Conservation (phyloP, 1,139 yeast genomes). For the Taphrina wiesneri region DNA sequence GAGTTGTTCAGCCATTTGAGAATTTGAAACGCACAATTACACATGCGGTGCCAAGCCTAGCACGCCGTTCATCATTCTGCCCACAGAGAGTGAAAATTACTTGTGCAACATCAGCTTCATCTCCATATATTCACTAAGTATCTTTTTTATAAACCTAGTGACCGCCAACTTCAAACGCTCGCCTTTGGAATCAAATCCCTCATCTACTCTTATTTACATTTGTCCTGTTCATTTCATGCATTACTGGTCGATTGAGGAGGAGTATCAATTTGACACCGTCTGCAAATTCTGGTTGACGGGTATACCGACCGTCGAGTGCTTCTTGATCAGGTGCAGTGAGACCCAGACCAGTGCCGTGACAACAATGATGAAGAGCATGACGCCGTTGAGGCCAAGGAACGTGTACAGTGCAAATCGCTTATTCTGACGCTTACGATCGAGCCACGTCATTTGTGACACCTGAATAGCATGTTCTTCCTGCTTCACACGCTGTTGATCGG, state of each 20-base stretch:
- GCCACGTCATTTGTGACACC: constrained; percentile 30
- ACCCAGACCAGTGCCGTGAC: constrained; percentile 22
- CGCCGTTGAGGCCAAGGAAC: constrained; percentile 27
- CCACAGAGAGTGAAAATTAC: neutral
- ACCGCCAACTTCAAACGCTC: neutral
- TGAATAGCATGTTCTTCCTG: constrained; percentile 20
- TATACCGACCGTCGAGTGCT: constrained; percentile 5
- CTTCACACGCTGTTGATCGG: constrained; percentile 11
- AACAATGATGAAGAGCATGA: constrained; percentile 31
- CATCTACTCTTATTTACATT: neutral
- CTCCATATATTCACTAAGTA: neutral
- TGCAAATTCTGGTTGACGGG: constrained; percentile 6
- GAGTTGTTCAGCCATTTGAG: neutral
- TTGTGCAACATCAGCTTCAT: neutral
- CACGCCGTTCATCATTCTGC: neutral
- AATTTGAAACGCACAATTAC: neutral
- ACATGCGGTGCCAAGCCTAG: neutral
- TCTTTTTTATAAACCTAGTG: neutral
- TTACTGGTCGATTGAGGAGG: neutral
- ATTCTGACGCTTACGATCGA: constrained; percentile 22
- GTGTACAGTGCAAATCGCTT: constrained; percentile 26
- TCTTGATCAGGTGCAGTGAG: constrained; percentile 22
- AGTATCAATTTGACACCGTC: constrained; percentile 4
- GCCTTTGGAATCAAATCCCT: neutral
- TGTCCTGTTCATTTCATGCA: neutral